Percentiles rank a stretch among this genome's conserved stretches.
Conservation (phyloP, 805 yeast species). For the Tetrapisispora arboricola region DNA sequence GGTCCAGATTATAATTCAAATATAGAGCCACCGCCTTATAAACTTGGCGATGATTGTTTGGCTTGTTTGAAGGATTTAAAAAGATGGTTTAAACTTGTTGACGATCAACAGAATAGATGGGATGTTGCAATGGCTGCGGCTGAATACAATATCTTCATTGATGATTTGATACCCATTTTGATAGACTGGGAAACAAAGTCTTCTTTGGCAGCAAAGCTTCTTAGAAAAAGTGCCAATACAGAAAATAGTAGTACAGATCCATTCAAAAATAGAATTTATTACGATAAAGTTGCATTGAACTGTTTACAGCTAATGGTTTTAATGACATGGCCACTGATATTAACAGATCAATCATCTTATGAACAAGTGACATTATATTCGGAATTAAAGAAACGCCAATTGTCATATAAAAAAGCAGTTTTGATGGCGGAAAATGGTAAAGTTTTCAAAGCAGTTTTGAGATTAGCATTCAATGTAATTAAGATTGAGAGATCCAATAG, state of each 20-base stretch:
- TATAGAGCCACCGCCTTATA: constrained; percentile 44
- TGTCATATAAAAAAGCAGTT: constrained; percentile 59
- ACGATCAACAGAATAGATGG: constrained; percentile 56
- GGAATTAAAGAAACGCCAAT: constrained; percentile 55
- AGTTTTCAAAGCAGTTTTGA: constrained; percentile 56
- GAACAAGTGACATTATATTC: constrained; percentile 50
- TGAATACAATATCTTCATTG: constrained; percentile 59
- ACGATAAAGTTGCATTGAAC: constrained; percentile 57
- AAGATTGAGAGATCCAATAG: constrained; percentile 44
- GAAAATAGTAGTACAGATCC: constrained; percentile 11
- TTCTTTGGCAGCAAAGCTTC: constrained; percentile 12
- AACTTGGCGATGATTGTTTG: constrained; percentile 65
- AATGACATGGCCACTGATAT: constrained; percentile 74
- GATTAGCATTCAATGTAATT: constrained; percentile 57
- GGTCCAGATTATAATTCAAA: constrained; percentile 64
- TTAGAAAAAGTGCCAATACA: constrained; percentile 15
- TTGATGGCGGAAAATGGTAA: constrained; percentile 48
- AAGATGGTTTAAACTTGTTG: constrained; percentile 78
- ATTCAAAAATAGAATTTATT: constrained; percentile 20
- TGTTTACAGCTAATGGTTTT: constrained; percentile 73
- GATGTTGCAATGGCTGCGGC: constrained; percentile 86
- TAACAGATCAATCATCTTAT: constrained; percentile 48
- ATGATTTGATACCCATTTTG: constrained; percentile 66
- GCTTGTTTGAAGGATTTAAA: constrained; percentile 83
- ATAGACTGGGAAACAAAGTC: constrained; percentile 55